phyloP scores from a whole-genome alignment of 179 eudicot species.

The Spinacia oleracea region DNA sequence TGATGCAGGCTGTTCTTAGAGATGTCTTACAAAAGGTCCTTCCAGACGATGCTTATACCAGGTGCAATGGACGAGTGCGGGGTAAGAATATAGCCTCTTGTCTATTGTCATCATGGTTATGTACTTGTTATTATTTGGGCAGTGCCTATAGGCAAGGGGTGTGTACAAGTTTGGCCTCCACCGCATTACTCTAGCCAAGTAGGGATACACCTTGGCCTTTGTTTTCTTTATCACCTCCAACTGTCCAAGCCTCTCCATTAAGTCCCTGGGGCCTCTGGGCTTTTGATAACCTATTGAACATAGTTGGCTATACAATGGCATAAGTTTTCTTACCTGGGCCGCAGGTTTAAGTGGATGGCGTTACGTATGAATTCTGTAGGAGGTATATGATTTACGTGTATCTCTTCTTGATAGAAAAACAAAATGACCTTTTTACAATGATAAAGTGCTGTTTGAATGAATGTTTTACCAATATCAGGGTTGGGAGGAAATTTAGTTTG shows the following conservation, averaged over 20 bases:
- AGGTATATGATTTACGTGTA: background rate
- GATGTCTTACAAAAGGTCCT: constrained; percentile 70
- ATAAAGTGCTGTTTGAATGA: too few relatives aligned
- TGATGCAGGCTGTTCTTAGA: constrained; percentile 82
- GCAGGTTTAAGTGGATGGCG: background rate
- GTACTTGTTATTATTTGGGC: background rate
- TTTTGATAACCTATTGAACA: background rate
- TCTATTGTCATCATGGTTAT: background rate
- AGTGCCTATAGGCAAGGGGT: background rate
- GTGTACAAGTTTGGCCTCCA: background rate
- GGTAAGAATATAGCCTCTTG: constrained; percentile 47
- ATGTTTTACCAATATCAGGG: background rate
- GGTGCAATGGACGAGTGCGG: constrained; percentile 91
- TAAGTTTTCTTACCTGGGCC: background rate
- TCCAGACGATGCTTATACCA: constrained; percentile 79
- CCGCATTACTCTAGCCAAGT: background rate
- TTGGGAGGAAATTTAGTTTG: background rate
- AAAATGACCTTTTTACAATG: background rate
- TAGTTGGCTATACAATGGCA: background rate
- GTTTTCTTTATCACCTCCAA: background rate
- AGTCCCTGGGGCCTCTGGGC: background rate
- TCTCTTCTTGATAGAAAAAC: background rate
- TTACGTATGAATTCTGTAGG: background rate
- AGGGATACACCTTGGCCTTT: background rate
- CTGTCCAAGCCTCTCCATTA: background rate